Evolutionary conservation across 306 rosid genomes (phyloP).

Genomic region (Calophaca sinica): DNA sequence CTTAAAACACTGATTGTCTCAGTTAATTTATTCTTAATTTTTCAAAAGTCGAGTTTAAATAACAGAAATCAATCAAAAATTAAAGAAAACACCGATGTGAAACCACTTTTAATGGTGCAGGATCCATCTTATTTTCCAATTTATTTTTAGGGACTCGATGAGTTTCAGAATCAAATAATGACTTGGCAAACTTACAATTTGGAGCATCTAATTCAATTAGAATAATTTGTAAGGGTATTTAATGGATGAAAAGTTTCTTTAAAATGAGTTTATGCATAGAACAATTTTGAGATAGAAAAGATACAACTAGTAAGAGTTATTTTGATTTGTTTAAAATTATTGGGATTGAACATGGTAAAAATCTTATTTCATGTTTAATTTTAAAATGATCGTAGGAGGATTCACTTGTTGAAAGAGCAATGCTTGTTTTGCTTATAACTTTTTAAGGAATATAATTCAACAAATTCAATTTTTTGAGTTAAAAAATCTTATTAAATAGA

Average conservation of each 20-base stretch:
- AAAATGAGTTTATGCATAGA: background rate
- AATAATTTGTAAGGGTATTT: background rate
- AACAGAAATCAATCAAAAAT: slow-evolving; percentile 9
- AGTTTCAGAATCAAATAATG: background rate
- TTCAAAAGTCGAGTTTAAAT: slow-evolving; percentile 11
- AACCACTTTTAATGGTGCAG: slow-evolving; percentile 33
- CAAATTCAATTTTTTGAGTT: too few relatives aligned
- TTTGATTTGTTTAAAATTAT: too few relatives aligned
- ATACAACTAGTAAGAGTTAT: too few relatives aligned
- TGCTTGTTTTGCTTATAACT: too few relatives aligned
- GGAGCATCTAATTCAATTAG: slow-evolving; percentile 15
- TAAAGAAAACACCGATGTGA: slow-evolving; percentile 35
- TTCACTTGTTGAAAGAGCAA: too few relatives aligned
- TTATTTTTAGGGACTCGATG: background rate
- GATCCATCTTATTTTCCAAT: background rate
- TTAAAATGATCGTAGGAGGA: too few relatives aligned
- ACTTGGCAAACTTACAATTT: background rate
- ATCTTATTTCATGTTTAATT: too few relatives aligned
- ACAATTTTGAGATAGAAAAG: too few relatives aligned
- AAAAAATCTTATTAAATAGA: too few relatives aligned
- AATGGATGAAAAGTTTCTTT: background rate
- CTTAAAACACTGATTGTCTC: slow-evolving; percentile 3
- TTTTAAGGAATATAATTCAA: too few relatives aligned
- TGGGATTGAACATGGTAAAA: too few relatives aligned
- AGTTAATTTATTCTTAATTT: background rate